Percentiles rank a stretch among this genome's conserved stretches.
phyloP scores from a whole-genome alignment of 768 basidiomycete genomes.

The Stropharia rugosoannulata region DNA sequence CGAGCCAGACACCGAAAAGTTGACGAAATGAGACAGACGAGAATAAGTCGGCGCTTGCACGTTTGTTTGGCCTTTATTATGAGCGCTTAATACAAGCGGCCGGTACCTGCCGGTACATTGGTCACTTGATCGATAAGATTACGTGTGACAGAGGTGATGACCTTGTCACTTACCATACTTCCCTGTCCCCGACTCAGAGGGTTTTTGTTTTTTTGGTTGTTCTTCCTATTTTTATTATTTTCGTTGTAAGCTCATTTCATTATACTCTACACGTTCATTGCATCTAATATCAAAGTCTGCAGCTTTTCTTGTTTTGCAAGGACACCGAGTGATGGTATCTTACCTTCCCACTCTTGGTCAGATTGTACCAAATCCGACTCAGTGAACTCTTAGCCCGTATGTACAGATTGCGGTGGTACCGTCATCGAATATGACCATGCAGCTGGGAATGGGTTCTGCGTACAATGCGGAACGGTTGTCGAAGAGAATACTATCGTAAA shows the following conservation, averaged over 20 bases:
- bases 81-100: no score
- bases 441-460: slow-evolving; percentile 84
- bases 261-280: no score
- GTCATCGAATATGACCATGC: slow-evolving; percentile 85
- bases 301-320: not conserved
- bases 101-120: no score
- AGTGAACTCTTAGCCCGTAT: slow-evolving; percentile 46
- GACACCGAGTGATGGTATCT: not conserved
- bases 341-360: not conserved
- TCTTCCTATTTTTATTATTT: slow-evolving; percentile 1
- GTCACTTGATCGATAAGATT: slow-evolving; percentile 4
- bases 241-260: not conserved
- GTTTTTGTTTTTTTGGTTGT: not conserved
- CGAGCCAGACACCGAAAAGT: no score
- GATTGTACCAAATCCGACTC: not conserved
- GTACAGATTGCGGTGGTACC: slow-evolving; percentile 77
- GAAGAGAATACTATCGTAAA: slow-evolving; percentile 94
- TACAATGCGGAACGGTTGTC: slow-evolving; percentile 84
- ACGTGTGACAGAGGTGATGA: not conserved
- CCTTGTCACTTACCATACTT: not conserved
- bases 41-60: no score
- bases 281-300: not conserved
- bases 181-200: not conserved
- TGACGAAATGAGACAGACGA: no score
- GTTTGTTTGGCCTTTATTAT: no score